These are phyloP conservation scores for Aspergillus sp. DNA, from an alignment of 2,329 filamentous ascomycete species.

Conservation along the genomic window DNA sequence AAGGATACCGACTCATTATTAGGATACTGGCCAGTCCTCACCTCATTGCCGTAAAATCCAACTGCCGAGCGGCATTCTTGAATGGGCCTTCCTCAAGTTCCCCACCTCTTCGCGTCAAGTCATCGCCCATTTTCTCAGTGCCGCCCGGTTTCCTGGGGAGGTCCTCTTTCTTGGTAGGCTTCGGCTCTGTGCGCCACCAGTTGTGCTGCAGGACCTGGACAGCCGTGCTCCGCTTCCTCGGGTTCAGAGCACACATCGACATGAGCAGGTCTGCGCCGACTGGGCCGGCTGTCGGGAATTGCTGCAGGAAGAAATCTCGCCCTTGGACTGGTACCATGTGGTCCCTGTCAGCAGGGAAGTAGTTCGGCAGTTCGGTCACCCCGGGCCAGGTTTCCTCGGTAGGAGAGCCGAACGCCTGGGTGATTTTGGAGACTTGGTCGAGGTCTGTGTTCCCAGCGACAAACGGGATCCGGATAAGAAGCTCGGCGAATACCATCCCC, in stretches of 20 bases:
- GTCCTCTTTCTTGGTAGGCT: constrained; percentile 71
- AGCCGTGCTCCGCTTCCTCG: constrained; percentile 71
- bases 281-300: constrained; percentile 70
- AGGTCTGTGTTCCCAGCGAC: constrained; percentile 77
- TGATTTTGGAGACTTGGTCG: constrained; percentile 76
- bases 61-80: constrained; percentile 69
- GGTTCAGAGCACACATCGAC: constrained; percentile 75
- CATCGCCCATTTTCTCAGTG: constrained; percentile 66
- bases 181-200: constrained; percentile 79
- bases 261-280: constrained; percentile 83
- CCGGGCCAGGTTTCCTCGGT: constrained; percentile 95
- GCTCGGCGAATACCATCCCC: constrained; percentile 84
- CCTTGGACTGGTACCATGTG: constrained; percentile 51
- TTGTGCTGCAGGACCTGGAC: constrained; percentile 67
- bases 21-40: too few relatives aligned
- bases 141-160: constrained; percentile 69
- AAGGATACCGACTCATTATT: too few relatives aligned
- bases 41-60: constrained; percentile 58
- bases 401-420: constrained; percentile 76
- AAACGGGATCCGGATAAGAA: constrained; percentile 73
- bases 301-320: constrained; percentile 61
- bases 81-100: constrained; percentile 55
- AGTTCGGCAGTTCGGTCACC: constrained; percentile 69
- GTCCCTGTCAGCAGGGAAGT: constrained; percentile 57
- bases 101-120: constrained; percentile 68